Conservation (phyloP, 208 protist species). For the Ichthyophonus hoferi region DNA sequence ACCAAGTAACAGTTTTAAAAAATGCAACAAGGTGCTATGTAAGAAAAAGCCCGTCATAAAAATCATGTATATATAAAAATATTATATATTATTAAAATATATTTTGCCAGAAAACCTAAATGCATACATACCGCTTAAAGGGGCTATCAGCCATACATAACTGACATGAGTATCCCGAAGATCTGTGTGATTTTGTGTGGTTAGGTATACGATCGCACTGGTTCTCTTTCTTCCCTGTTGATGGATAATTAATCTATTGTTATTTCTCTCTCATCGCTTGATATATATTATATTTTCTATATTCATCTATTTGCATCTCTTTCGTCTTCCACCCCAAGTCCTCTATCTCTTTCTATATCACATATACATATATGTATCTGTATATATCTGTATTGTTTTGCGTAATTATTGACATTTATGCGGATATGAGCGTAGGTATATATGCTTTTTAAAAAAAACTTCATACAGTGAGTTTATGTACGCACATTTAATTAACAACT, state of each 20-base stretch:
- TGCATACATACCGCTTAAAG: neutral
- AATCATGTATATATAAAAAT: no score
- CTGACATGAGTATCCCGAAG: neutral
- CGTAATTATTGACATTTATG: neutral
- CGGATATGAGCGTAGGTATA: neutral
- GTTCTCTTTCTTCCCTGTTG: neutral
- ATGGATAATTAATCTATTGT: no score
- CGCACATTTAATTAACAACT: neutral
- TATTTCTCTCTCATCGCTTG: no score
- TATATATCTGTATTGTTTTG: no score
- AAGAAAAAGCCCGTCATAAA: neutral
- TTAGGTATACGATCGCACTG: neutral
- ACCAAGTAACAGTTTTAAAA: neutral
- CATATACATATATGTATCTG: no score
- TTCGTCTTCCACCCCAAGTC: no score
- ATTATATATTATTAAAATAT: no score
- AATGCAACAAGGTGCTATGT: neutral
- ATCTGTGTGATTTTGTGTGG: neutral
- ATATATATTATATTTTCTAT: neutral
- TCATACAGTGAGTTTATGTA: neutral
- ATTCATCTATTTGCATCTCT: neutral
- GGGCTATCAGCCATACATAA: neutral
- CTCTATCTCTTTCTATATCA: no score
- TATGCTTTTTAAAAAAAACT: neutral
- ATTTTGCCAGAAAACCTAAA: no score